Percentiles rank a stretch among this genome's conserved stretches.
Conservation (phyloP, 1,284 basidiomycete genomes). For the Irpex lacteus region DNA sequence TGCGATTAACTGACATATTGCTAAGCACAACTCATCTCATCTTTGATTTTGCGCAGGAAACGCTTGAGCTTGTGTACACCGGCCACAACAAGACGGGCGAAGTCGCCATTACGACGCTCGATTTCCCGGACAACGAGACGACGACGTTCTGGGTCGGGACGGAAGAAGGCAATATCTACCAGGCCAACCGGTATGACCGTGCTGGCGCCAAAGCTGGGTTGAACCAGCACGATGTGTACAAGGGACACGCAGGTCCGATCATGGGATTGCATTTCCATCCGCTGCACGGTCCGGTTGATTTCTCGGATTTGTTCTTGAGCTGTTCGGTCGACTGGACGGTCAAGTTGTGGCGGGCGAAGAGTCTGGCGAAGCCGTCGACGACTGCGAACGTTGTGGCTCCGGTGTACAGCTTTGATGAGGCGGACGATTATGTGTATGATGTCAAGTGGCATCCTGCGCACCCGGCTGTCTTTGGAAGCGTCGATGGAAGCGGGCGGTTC, state of each 20-base stretch:
- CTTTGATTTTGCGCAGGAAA: constrained; percentile 62
- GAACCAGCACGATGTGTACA: constrained; percentile 88
- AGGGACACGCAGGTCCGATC: constrained; percentile 89
- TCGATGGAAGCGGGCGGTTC: constrained; percentile 93
- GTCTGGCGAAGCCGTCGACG: constrained; percentile 59
- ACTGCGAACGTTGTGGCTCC: constrained; percentile 61
- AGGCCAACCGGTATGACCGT: constrained; percentile 94
- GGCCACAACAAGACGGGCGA: constrained; percentile 95
- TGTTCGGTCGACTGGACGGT: constrained; percentile 95
- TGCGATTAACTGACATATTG: constrained; percentile 4
- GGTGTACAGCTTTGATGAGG: constrained; percentile 91
- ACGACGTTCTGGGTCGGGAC: constrained; percentile 96
- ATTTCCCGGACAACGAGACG: constrained; percentile 94
- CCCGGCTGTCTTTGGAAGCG: constrained; percentile 91
- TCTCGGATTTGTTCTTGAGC: constrained; percentile 93
- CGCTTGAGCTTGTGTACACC: constrained; percentile 80
- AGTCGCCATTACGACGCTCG: constrained; percentile 89
- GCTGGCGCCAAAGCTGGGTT: constrained; percentile 95
- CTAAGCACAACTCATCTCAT: not conserved
- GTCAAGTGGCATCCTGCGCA: constrained; percentile 96
- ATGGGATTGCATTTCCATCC: constrained; percentile 96
- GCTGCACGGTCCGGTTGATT: constrained; percentile 85
- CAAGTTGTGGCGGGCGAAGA: constrained; percentile 87
- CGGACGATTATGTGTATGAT: constrained; percentile 98
- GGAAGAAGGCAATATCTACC: constrained; percentile 96